Evolutionary conservation across 192 early-diverging fungal species (phyloP).

Genomic region (Backusella tarrabulga): DNA sequence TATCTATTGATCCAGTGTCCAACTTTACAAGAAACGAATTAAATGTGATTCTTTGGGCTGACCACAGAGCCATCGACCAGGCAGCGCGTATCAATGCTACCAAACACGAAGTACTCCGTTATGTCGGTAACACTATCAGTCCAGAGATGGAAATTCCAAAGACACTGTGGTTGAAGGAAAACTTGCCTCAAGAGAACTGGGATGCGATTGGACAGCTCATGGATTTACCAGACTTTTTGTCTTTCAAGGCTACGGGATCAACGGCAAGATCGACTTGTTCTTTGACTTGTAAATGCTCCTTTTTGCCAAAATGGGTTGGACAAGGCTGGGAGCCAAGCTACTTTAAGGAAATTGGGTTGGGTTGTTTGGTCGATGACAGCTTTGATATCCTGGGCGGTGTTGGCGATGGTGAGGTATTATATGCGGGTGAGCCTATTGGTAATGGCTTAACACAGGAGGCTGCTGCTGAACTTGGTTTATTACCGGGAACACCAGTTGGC

Average conservation of each 20-base stretch:
- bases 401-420: slow-evolving; percentile 33
- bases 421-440: slow-evolving; percentile 54
- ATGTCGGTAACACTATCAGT: slow-evolving; percentile 65
- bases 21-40: slow-evolving; percentile 47
- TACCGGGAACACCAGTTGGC: slow-evolving; percentile 54
- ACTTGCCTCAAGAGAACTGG: slow-evolving; percentile 50
- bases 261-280: slow-evolving; percentile 56
- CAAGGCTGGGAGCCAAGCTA: slow-evolving; percentile 59
- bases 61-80: slow-evolving; percentile 66
- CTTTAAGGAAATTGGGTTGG: slow-evolving; percentile 54
- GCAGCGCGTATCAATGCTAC: slow-evolving; percentile 61
- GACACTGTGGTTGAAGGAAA: slow-evolving; percentile 63
- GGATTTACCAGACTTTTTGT: slow-evolving; percentile 75
- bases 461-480: slow-evolving; percentile 56
- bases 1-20: slow-evolving; percentile 47
- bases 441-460: slow-evolving; percentile 47
- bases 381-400: slow-evolving; percentile 46
- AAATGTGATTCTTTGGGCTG: slow-evolving; percentile 69
- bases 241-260: slow-evolving; percentile 60
- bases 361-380: slow-evolving; percentile 44
- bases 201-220: slow-evolving; percentile 53
- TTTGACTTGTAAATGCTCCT: slow-evolving; percentile 71
- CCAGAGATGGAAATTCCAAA: slow-evolving; percentile 82
- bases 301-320: slow-evolving; percentile 34
- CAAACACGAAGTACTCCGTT: slow-evolving; percentile 52